Percentiles rank a stretch among this genome's conserved stretches.
phyloP scores from a whole-genome alignment of 148 eudicot species.

The Rhododendron molle region DNA sequence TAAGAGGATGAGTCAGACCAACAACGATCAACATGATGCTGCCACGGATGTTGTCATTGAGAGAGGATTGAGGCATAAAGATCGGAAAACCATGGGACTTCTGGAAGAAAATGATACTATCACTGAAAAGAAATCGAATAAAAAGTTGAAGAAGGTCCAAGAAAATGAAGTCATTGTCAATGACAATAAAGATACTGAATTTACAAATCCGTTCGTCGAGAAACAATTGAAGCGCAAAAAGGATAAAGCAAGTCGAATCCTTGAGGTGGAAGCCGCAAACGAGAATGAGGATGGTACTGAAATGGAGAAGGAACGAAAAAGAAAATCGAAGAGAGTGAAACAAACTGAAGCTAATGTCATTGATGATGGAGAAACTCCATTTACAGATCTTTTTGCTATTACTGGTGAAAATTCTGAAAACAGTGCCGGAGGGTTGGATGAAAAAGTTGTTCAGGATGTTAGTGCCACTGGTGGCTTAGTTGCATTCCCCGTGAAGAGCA shows the following conservation, averaged over 20 bases:
- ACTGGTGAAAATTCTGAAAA: conserved; percentile 21
- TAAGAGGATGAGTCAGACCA: neutral
- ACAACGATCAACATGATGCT: neutral
- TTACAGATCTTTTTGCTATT: conserved; percentile 43
- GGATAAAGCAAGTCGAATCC: conserved; percentile 28
- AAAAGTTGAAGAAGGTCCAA: conserved; percentile 19
- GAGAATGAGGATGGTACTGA: conserved; percentile 9
- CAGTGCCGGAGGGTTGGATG: conserved; percentile 10
- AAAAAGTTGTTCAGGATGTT: conserved; percentile 13
- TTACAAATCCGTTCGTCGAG: conserved; percentile 11
- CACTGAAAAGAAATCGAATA: conserved; percentile 13
- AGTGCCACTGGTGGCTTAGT: conserved; percentile 36
- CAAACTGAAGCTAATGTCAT: conserved; percentile 30
- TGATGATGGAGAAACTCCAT: conserved; percentile 67
- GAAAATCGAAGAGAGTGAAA: conserved; percentile 38
- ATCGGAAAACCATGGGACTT: conserved; percentile 3
- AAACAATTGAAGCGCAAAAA: conserved; percentile 33
- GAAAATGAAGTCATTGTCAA: conserved; percentile 25
- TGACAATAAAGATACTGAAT: conserved; percentile 36
- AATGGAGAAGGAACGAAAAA: conserved; percentile 28
- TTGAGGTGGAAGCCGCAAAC: conserved; percentile 20
- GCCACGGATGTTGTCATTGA: conserved; percentile 3
- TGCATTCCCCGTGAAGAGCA: conserved; percentile 39
- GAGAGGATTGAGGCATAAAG: conserved; percentile 15
- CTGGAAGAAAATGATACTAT: neutral